A percentile compares a stretch with the other conserved stretches of the same genome.
Evolutionary conservation across 139 green algal species (phyloP).

Genomic region (Closterium sp.): DNA sequence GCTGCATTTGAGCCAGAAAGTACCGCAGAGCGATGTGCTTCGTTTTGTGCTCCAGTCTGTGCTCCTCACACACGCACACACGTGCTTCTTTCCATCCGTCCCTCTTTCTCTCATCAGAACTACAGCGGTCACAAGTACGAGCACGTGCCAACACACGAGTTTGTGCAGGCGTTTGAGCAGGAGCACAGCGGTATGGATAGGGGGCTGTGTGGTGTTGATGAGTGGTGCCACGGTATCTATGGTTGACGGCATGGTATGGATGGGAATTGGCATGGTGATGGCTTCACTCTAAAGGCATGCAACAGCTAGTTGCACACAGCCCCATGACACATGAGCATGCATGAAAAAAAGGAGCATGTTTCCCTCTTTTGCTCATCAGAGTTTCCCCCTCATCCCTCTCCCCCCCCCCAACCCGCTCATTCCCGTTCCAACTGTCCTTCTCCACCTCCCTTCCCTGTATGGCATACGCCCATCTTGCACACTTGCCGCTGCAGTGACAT

Average conservation of each 20-base stretch:
- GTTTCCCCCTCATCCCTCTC: background rate
- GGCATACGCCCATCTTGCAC: background rate
- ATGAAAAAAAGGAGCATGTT: background rate
- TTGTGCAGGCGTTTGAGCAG: conserved; percentile 41
- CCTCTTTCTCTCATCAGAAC: conserved; percentile 25
- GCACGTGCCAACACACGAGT: conserved; percentile 44
- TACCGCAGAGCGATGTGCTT: no score
- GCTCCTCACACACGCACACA: no score
- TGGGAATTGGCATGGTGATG: background rate
- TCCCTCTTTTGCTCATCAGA: background rate
- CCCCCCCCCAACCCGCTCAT: no score
- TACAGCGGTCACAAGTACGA: conserved; percentile 30
- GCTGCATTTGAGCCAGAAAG: no score
- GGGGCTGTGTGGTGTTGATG: background rate
- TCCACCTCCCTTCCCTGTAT: background rate
- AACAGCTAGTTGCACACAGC: no score
- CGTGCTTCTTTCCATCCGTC: background rate
- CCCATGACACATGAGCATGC: no score
- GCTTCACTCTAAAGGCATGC: background rate
- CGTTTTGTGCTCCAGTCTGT: no score
- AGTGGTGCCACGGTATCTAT: background rate
- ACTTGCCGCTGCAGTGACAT: background rate
- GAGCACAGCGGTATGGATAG: conserved; percentile 15
- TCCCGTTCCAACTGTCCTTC: background rate
- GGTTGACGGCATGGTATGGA: background rate